These are phyloP conservation scores for carrot (Daucus carota) DNA, from an alignment of 129 eudicot species.

Conservation along the genomic window DNA sequence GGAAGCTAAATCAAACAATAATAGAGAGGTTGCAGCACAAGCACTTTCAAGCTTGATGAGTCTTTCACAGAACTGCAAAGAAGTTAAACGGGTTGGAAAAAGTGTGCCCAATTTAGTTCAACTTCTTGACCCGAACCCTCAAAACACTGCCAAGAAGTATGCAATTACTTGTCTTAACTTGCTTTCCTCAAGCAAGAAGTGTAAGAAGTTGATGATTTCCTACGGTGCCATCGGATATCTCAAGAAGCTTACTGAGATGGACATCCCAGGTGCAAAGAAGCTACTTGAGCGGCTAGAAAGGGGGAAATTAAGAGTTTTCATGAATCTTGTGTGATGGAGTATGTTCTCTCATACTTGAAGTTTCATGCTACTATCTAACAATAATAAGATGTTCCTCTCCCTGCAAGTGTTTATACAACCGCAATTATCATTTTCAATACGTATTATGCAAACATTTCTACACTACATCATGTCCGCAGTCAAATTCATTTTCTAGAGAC, in stretches of 20 bases:
- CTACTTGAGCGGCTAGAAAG: slow-evolving; percentile 77
- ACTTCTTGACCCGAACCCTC: slow-evolving; percentile 77
- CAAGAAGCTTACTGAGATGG: slow-evolving; percentile 78
- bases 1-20: slow-evolving; percentile 61
- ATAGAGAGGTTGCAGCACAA: slow-evolving; percentile 80
- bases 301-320: slow-evolving; percentile 48
- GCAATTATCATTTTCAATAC: neutral
- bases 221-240: slow-evolving; percentile 95
- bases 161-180: slow-evolving; percentile 47
- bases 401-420: slow-evolving; percentile 1
- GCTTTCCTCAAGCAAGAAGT: slow-evolving; percentile 75
- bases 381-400: neutral
- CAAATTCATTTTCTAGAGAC: neutral
- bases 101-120: slow-evolving; percentile 87
- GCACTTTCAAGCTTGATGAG: slow-evolving; percentile 70
- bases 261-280: slow-evolving; percentile 70
- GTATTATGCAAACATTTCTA: neutral
- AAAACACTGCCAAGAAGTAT: slow-evolving; percentile 82
- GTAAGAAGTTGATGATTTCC: slow-evolving; percentile 89
- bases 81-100: slow-evolving; percentile 64
- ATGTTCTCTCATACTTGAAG: neutral
- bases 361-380: slow-evolving; percentile 1
- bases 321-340: slow-evolving; percentile 9
- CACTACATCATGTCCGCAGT: neutral
- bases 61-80: slow-evolving; percentile 53